Base-by-base conservation (phyloP, 495 filamentous ascomycete genomes). In the Tuber umbilicatum region DNA sequence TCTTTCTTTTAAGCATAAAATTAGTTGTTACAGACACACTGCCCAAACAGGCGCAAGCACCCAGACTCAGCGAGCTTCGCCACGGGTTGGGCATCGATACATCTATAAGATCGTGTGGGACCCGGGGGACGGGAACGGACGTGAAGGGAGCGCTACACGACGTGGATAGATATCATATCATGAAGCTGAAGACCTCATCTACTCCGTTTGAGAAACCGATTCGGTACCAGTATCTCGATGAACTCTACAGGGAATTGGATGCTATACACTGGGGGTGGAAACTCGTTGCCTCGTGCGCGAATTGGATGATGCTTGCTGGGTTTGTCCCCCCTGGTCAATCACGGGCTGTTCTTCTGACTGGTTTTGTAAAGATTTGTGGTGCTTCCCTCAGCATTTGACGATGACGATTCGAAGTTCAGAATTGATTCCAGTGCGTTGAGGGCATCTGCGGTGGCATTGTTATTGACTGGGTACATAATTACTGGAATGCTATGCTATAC, bases 241-340 rank as follows among this genome's bases (percentile, higher is more conserved):
- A 76, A 21, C 35, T 78, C 31, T 78, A 76, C 43, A 75, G 75
- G 69, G 76, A 76, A 42, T 40, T 78, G 3, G 76, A 78, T 70
- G 38, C 69, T 35, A 78, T 78, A 38, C 70, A 78, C 40, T 78
- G 76, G 76, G 73, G 73, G 16, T 78, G 73, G 70, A 78, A 78
- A 19, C 76, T 78, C 31, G 42, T 39, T 69, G 70, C 74, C 27
- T 76, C 76, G 17, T 45, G 64, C 40, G 76, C 74, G 42, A 78
- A 78, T 23, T 78, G 76, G 76, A 75, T 75, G 55, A 78, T 78
- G 74, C 73, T 78, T 37, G 76, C 76, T 69, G 76, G 74, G 73
- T 74, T 60, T n/a, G 45, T n/a, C 31, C 14, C 23, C 37, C 27
- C 47, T 17, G 27, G 38, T 19, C 67, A 21, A 37, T 71, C 27